phyloP scores from a whole-genome alignment of 768 basidiomycete genomes.

The Amanita pallidorosea region DNA sequence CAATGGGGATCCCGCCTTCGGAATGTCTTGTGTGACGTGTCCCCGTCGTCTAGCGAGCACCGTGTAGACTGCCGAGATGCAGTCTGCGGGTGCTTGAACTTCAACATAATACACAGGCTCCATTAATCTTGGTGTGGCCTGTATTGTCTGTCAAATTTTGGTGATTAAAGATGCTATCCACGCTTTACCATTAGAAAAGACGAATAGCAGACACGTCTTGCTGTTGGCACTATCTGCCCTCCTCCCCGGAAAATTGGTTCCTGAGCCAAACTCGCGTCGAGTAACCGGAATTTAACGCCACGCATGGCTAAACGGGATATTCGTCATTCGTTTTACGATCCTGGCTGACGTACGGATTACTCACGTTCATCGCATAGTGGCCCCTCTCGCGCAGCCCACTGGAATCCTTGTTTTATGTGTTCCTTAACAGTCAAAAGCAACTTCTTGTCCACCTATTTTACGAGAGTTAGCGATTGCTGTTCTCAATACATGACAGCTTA shows the following conservation, averaged over 20 bases:
- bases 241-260: conserved; percentile 98
- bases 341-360: conserved; percentile 22
- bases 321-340: not conserved
- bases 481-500: conserved; percentile 17
- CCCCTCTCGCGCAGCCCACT: conserved; percentile 97
- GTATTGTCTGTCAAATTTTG: conserved; percentile 7
- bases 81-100: conserved; percentile 98
- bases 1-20: conserved; percentile 94
- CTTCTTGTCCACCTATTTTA: conserved; percentile 80
- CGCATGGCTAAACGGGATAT: conserved; percentile 65
- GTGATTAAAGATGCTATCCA: conserved; percentile 2
- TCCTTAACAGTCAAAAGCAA: conserved; percentile 82
- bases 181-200: conserved; percentile 90
- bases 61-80: conserved; percentile 96
- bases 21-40: conserved; percentile 98
- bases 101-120: conserved; percentile 99
- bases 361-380: conserved; percentile 97
- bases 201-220: conserved; percentile 97
- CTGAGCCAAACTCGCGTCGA: conserved; percentile 86
- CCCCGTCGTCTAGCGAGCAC: conserved; percentile 97
- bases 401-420: conserved; percentile 97
- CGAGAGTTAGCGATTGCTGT: not conserved
- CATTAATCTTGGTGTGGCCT: conserved; percentile 93
- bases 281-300: conserved; percentile 94
- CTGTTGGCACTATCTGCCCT: conserved; percentile 97